Conservation (phyloP, 257 asterid species). For the Nicotiana attenuata region DNA sequence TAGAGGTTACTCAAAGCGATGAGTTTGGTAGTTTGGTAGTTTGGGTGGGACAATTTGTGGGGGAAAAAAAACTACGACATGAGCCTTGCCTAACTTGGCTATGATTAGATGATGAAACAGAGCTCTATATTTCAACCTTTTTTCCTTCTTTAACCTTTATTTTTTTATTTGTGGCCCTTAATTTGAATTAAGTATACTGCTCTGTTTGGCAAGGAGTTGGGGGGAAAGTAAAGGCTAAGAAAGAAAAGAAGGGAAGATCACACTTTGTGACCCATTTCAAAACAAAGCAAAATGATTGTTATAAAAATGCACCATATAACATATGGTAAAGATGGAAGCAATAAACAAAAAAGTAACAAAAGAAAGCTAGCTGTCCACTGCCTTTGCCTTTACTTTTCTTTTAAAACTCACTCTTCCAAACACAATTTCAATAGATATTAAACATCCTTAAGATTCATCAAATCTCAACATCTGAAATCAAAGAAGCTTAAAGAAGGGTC, state of each 20-base stretch:
- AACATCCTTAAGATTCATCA: not conserved
- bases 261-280: constrained; percentile 1
- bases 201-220: not conserved
- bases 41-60: not conserved
- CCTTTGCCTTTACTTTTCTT: not conserved
- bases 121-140: not conserved
- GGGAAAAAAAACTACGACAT: not conserved
- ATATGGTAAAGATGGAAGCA: not conserved
- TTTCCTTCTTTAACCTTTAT: not conserved
- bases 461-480: constrained; percentile 20
- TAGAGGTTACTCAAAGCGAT: not conserved
- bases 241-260: not conserved
- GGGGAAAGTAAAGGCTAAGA: not conserved
- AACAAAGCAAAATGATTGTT: not conserved
- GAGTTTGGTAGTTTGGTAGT: not conserved
- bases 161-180: not conserved
- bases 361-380: not conserved
- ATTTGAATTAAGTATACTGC: not conserved
- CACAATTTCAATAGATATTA: not conserved
- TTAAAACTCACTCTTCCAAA: not conserved
- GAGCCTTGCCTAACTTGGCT: constrained; percentile 5
- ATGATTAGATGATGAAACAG: not conserved
- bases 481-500: not conserved
- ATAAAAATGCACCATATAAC: not conserved
- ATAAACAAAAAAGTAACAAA: constrained; percentile 5